These are phyloP conservation scores for Lepidium africanum DNA, from an alignment of 345 rosid genomes.

Conservation along the genomic window DNA sequence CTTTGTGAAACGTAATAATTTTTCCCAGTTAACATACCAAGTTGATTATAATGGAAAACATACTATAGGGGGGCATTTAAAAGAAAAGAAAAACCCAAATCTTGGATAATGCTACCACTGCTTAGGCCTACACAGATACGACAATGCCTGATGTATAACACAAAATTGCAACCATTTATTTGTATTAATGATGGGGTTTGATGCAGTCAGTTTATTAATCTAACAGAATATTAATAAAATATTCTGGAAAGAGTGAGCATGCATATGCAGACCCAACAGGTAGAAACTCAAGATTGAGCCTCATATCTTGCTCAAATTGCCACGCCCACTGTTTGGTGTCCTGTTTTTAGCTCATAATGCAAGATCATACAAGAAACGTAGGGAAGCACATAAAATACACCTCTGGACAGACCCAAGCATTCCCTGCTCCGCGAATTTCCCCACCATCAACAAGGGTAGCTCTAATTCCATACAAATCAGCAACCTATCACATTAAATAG, in stretches of 20 bases:
- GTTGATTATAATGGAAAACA: background rate
- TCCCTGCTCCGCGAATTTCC: slow-evolving; percentile 97
- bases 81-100: background rate
- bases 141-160: background rate
- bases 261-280: background rate
- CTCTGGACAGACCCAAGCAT: slow-evolving; percentile 99
- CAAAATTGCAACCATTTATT: background rate
- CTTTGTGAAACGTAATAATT: background rate
- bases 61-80: background rate
- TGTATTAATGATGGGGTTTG: background rate
- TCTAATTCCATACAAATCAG: slow-evolving; percentile 94
- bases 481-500: slow-evolving; percentile 48
- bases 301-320: background rate
- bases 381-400: slow-evolving; percentile 28
- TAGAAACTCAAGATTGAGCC: background rate
- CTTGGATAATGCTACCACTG: background rate
- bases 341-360: background rate
- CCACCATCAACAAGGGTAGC: slow-evolving; percentile 99
- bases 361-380: background rate
- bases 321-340: background rate
- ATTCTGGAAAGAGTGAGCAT: slow-evolving; percentile 2
- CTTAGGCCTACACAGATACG: background rate
- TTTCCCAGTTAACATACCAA: background rate
- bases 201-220: background rate
- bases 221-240: background rate